These are phyloP conservation scores for Alternaria dauci DNA, from an alignment of 2,329 filamentous ascomycete species.

Conservation along the genomic window DNA sequence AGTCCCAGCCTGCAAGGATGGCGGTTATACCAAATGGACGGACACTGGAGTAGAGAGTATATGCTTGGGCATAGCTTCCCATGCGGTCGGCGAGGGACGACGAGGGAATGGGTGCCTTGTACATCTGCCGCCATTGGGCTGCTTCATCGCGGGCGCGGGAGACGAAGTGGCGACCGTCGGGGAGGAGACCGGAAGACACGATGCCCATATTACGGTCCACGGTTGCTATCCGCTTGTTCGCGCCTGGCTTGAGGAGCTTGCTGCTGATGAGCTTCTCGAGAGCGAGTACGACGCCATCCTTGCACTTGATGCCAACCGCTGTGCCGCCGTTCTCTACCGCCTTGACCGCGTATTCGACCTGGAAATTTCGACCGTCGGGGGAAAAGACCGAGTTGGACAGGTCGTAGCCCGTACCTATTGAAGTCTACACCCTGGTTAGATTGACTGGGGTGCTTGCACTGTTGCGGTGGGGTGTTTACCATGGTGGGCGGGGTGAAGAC, in stretches of 20 bases:
- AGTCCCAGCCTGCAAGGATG: constrained; percentile 93
- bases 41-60: constrained; percentile 96
- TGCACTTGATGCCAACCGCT: constrained; percentile 94
- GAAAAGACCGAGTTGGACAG: constrained; percentile 99
- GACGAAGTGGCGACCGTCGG: constrained; percentile 94
- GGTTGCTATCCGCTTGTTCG: constrained; percentile 96
- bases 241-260: constrained; percentile 92
- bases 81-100: constrained; percentile 89
- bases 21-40: constrained; percentile 96
- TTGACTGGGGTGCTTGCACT: constrained; percentile 8
- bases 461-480: constrained; percentile 32
- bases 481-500: constrained; percentile 30
- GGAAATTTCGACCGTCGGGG: constrained; percentile 97
- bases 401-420: constrained; percentile 99
- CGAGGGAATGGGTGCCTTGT: constrained; percentile 93
- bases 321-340: constrained; percentile 98
- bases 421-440: constrained; percentile 71
- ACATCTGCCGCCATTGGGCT: constrained; percentile 86
- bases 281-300: constrained; percentile 94
- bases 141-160: constrained; percentile 95
- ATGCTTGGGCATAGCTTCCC: constrained; percentile 95
- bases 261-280: constrained; percentile 96
- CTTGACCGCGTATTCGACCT: constrained; percentile 96
- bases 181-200: constrained; percentile 91
- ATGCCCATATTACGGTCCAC: constrained; percentile 93